Conservation (phyloP, 768 basidiomycete genomes). For the Udeniomyces megalosporus region DNA sequence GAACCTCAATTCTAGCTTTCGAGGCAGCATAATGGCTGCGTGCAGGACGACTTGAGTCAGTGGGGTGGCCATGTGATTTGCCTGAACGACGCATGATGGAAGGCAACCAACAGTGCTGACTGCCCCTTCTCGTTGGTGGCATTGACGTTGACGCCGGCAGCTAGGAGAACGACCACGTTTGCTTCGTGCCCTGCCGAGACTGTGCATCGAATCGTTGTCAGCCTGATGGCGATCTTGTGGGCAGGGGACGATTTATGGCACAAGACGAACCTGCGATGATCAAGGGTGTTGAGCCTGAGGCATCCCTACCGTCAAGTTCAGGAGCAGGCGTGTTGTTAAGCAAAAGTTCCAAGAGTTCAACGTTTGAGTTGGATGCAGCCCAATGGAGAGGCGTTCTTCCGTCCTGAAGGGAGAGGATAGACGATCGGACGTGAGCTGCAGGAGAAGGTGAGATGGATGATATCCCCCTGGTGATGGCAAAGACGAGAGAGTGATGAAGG, state of each 20-base stretch:
- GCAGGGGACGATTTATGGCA: too few species aligned
- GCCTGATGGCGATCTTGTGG: too few species aligned
- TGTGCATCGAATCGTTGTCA: neutral
- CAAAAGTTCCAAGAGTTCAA: slow-evolving; percentile 24
- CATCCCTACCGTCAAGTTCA: slow-evolving; percentile 26
- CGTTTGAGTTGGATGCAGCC: slow-evolving; percentile 24
- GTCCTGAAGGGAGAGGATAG: slow-evolving; percentile 20
- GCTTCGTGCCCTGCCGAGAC: slow-evolving; percentile 26
- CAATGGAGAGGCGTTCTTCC: slow-evolving; percentile 30
- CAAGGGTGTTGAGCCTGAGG: slow-evolving; percentile 29
- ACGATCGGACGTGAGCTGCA: neutral
- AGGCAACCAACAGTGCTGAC: slow-evolving; percentile 52
- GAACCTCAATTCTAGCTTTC: slow-evolving; percentile 68
- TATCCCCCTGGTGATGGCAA: too few species aligned
- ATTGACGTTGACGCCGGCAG: slow-evolving; percentile 26
- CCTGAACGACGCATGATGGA: neutral
- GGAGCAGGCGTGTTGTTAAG: slow-evolving; percentile 20
- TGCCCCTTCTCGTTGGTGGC: slow-evolving; percentile 29
- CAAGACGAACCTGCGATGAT: slow-evolving; percentile 28
- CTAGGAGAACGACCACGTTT: slow-evolving; percentile 25
- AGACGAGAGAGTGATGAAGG: too few species aligned
- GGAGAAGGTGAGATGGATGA: neutral
- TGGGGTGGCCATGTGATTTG: neutral
- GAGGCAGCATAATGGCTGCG: slow-evolving; percentile 81
- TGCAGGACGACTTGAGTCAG: slow-evolving; percentile 3